Conservation (phyloP, 2,329 filamentous ascomycete species). For the Ceratocystis ficicola region DNA sequence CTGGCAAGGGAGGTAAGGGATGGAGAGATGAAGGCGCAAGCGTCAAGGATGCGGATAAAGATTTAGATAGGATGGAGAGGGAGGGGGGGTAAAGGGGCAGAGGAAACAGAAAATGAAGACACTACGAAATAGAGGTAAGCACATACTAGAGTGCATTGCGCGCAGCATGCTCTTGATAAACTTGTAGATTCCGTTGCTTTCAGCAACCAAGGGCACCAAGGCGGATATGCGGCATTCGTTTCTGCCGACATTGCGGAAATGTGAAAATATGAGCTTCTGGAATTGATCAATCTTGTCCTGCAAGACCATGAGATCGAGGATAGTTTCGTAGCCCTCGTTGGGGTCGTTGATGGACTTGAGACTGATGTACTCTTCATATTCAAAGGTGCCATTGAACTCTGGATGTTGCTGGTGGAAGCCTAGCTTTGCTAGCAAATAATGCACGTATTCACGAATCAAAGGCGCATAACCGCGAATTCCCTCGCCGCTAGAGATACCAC, state of each 20-base stretch:
- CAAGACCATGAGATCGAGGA: constrained; percentile 87
- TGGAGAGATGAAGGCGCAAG: too few species aligned
- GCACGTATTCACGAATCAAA: constrained; percentile 92
- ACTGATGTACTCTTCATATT: constrained; percentile 98
- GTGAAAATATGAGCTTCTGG: constrained; percentile 95
- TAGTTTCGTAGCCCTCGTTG: constrained; percentile 95
- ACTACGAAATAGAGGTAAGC: background rate
- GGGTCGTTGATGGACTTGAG: constrained; percentile 97
- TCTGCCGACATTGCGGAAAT: constrained; percentile 81
- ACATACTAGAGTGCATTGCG: constrained; percentile 87
- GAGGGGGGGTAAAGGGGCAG: too few species aligned
- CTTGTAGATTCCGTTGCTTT: constrained; percentile 99
- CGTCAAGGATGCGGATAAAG: too few species aligned
- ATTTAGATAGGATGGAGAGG: too few species aligned
- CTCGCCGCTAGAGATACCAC: constrained; percentile 62
- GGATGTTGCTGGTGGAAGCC: constrained; percentile 94
- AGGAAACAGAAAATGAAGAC: too few species aligned
- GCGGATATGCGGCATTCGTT: constrained; percentile 96
- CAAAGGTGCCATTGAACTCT: constrained; percentile 96
- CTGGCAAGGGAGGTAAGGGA: too few species aligned
- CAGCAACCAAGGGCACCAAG: constrained; percentile 82
- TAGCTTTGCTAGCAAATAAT: constrained; percentile 86
- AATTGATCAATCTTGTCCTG: constrained; percentile 98
- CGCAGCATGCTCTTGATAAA: constrained; percentile 99
- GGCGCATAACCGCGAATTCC: constrained; percentile 82